These are phyloP conservation scores for Penicillium digitatum DNA, from an alignment of 2,329 filamentous ascomycete species.

Conservation along the genomic window DNA sequence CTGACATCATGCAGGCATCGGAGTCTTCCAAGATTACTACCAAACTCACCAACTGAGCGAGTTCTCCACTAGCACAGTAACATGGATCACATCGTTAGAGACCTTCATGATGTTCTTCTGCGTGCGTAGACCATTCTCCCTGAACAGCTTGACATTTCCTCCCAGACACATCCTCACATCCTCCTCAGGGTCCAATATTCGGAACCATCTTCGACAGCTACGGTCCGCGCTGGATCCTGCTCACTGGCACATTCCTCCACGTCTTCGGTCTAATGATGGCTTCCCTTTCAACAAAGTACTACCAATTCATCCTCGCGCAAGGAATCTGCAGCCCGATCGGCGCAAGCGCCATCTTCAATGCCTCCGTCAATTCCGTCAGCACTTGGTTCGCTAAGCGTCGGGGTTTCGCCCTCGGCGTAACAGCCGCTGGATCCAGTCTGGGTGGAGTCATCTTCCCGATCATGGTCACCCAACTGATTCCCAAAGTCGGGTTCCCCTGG, in stretches of 20 bases:
- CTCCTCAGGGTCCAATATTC: constrained; percentile 52
- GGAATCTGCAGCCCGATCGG: constrained; percentile 53
- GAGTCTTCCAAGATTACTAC: constrained; percentile 53
- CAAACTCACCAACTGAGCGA: constrained; percentile 46
- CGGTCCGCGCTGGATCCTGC: constrained; percentile 54
- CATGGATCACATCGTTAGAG: constrained; percentile 58
- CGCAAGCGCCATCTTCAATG: constrained; percentile 50
- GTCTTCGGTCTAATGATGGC: constrained; percentile 60
- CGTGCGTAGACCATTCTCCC: constrained; percentile 6
- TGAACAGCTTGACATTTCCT: too few species aligned
- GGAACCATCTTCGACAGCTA: constrained; percentile 62
- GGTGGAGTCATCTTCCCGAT: constrained; percentile 61
- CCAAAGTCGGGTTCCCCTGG: constrained; percentile 54
- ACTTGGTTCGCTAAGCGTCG: constrained; percentile 54
- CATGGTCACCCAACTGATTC: constrained; percentile 56
- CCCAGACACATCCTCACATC: background rate
- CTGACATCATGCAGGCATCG: constrained; percentile 20
- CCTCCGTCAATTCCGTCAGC: constrained; percentile 34
- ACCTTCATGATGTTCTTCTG: constrained; percentile 29
- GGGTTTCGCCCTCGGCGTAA: constrained; percentile 53
- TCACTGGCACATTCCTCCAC: constrained; percentile 51
- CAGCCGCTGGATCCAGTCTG: constrained; percentile 52
- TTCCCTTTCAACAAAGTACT: constrained; percentile 52
- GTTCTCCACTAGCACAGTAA: constrained; percentile 54
- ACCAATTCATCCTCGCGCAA: constrained; percentile 55